Evolutionary conservation across 1,284 basidiomycete species (phyloP), one percentile per base, ranked within the genome.

Genomic region (Ganoderma sp.): DNA sequence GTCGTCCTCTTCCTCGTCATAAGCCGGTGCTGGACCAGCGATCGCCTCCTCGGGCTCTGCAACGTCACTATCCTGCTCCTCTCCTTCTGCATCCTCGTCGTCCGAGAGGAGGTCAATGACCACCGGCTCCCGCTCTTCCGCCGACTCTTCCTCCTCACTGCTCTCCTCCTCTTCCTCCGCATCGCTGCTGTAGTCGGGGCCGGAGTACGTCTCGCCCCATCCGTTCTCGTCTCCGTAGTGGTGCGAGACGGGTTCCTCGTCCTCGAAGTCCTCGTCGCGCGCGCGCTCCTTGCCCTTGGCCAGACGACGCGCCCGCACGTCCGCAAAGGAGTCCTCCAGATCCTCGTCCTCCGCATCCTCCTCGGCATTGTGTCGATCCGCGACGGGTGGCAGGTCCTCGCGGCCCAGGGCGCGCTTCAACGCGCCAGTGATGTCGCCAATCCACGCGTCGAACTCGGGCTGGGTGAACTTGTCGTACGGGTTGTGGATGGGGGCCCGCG

Each of bases 391-490:
- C 34, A 58, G 68, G n/a, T 79, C 74, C 45, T 81, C 81, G 61
- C 84, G 82, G 1, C 86, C 85, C 9, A 90, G 79, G 42, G 88
- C 89, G 58, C 79, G 81, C 68, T 82, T 83, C 34, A 91, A 78
- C 64, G 84, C 80, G 69, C 82, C 78, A 1, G 88, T 90, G 60
- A 91, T 85, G 73, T 83, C 87, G 71, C 81, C 84, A 74, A 91
- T 90, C 86, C 87, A 90, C 75, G 82, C 80, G 81, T 91, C 88
- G 74, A 91, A 90, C 70, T 90, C 85, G 2, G 82, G 78, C 75
- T 88, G 84, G 6, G 88, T 83, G 77, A 90, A 89, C 75, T 88
- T 89, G 77, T 91, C 88, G 75, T 87, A 91, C 2, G 90, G 90
- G 72, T 90, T 90, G 66, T 85, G 78, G 63, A 90, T 84, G n/a